Percentiles rank a stretch among this genome's conserved stretches.
Evolutionary conservation across 2,329 filamentous ascomycete genomes (phyloP).

Genomic region (Fusarium decemcellulare): DNA sequence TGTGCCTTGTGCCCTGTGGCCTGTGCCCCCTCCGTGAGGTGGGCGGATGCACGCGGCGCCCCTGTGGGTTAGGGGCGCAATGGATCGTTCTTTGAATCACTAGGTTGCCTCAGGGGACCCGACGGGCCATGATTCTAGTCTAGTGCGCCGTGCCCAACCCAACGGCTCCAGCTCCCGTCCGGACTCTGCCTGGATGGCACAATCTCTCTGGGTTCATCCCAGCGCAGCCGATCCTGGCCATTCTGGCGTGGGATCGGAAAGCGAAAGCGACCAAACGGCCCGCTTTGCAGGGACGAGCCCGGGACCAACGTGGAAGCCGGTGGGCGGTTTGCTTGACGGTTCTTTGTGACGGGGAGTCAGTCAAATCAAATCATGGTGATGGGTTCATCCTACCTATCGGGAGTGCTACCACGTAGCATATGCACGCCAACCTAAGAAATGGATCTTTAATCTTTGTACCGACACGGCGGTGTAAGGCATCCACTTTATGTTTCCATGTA

Average conservation of each 20-base stretch:
- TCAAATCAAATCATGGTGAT: constrained; percentile 6
- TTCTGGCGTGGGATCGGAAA: constrained; percentile 21
- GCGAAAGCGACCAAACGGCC: constrained; percentile 35
- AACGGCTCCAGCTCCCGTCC: not conserved
- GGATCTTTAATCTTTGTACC: constrained; percentile 11
- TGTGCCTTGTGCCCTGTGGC: constrained; percentile 26
- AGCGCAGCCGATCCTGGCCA: constrained; percentile 24
- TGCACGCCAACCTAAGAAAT: not conserved
- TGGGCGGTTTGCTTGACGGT: constrained; percentile 22
- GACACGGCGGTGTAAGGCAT: constrained; percentile 10
- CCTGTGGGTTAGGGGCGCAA: constrained; percentile 21
- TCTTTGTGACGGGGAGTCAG: not conserved
- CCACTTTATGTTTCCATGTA: not conserved
- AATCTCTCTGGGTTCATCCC: not conserved
- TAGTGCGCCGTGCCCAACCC: constrained; percentile 1
- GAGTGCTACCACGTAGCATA: constrained; percentile 10
- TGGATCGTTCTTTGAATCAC: not conserved
- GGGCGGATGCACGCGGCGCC: not conserved
- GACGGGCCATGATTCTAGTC: not conserved
- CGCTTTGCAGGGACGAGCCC: constrained; percentile 41
- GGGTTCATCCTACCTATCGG: not conserved
- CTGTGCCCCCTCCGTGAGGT: constrained; percentile 5
- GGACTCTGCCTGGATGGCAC: not conserved
- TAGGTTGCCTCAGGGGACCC: constrained; percentile 3
- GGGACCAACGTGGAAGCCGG: constrained; percentile 42